phyloP scores from a whole-genome alignment of 23 red algal species.

The Gracilaria caudata region DNA sequence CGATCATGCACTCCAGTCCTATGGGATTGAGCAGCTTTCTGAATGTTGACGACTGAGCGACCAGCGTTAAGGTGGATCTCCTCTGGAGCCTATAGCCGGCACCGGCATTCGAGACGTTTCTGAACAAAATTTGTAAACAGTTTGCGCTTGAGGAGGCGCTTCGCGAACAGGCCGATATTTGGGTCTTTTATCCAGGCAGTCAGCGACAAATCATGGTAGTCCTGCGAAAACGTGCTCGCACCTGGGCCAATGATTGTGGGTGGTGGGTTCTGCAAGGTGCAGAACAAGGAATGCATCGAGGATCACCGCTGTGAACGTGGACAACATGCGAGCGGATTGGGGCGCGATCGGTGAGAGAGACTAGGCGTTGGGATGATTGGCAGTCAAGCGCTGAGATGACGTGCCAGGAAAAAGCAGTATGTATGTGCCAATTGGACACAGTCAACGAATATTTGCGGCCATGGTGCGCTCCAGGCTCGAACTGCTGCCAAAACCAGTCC shows the following conservation, averaged over 20 bases:
- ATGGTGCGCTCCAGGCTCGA: no score
- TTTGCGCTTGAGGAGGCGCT: constrained; percentile 79
- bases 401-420: no score
- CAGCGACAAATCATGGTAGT: constrained; percentile 84
- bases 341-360: no score
- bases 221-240: constrained; percentile 66
- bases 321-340: no score
- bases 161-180: constrained; percentile 70
- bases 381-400: no score
- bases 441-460: no score
- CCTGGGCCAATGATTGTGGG: constrained; percentile 71
- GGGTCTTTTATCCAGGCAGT: constrained; percentile 94
- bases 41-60: constrained; percentile 70
- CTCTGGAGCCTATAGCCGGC: constrained; percentile 73
- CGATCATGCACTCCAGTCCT: constrained; percentile 66
- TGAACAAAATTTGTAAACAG: constrained; percentile 70
- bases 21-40: constrained; percentile 50
- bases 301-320: no score
- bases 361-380: no score
- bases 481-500: no score
- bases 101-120: constrained; percentile 63
- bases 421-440: no score
- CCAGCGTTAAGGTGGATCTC: constrained; percentile 59
- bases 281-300: no score
- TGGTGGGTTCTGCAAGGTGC: constrained; percentile 89